Evolutionary conservation across 2,329 filamentous ascomycete species (phyloP).

Genomic region (Aplosporella prunicola): DNA sequence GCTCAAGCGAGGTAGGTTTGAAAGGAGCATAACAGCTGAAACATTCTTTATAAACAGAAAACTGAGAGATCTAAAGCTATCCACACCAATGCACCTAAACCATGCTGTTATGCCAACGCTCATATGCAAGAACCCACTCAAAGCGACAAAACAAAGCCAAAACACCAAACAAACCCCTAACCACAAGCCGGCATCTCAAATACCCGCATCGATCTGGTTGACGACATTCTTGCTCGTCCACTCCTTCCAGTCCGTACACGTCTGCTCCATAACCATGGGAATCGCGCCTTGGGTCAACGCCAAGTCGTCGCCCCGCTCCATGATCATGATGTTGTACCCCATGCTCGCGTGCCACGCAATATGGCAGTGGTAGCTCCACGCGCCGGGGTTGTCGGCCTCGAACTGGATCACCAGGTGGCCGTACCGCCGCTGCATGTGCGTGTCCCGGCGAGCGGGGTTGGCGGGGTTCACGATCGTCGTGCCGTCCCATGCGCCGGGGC

Average conservation of each 20-base stretch:
- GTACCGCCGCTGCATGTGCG: too few relatives aligned
- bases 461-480: slow-evolving; percentile 22
- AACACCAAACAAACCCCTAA: too few relatives aligned
- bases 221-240: slow-evolving; percentile 21
- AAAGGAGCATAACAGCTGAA: too few relatives aligned
- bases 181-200: slow-evolving; percentile 7
- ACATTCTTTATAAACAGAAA: too few relatives aligned
- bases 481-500: slow-evolving; percentile 33
- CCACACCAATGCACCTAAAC: too few relatives aligned
- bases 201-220: slow-evolving; percentile 25
- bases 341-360: slow-evolving; percentile 26
- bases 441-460: slow-evolving; percentile 32
- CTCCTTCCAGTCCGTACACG: slow-evolving; percentile 22
- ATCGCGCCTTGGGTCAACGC: too few relatives aligned
- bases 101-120: too few relatives aligned
- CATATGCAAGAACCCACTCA: too few relatives aligned
- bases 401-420: slow-evolving; percentile 25
- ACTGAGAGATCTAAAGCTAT: too few relatives aligned
- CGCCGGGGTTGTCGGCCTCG: slow-evolving; percentile 26
- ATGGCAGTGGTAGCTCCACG: slow-evolving; percentile 29
- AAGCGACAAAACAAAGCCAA: too few relatives aligned
- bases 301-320: slow-evolving; percentile 18
- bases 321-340: slow-evolving; percentile 19
- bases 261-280: slow-evolving; percentile 14
- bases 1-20: too few relatives aligned